phyloP scores from a whole-genome alignment of 257 asterid species.

The Capsicum chinense region DNA sequence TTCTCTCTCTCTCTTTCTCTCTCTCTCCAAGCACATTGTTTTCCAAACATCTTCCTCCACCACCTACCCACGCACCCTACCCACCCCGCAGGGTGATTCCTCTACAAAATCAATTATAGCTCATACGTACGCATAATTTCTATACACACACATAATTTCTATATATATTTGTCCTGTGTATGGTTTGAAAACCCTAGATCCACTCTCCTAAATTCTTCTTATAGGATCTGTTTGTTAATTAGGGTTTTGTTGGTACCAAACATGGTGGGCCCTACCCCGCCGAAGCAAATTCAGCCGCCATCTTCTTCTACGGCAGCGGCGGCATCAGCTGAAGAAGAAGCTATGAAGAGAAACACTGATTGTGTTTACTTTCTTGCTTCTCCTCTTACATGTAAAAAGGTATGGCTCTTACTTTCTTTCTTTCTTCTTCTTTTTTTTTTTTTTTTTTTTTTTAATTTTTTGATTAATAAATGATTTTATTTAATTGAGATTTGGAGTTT shows the following conservation, averaged over 20 bases:
- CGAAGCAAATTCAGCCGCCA: slow-evolving; percentile 18
- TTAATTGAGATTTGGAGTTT: not conserved
- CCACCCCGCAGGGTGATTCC: no score
- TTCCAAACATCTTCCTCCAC: no score
- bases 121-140: no score
- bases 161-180: no score
- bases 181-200: slow-evolving; percentile 17
- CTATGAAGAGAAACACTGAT: slow-evolving; percentile 62
- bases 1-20: no score
- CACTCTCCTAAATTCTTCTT: not conserved
- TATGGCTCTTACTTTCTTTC: no score
- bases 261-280: slow-evolving; percentile 40
- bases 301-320: slow-evolving; percentile 15
- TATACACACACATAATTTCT: no score
- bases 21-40: no score
- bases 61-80: no score
- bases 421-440: not conserved
- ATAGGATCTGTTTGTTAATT: slow-evolving; percentile 14
- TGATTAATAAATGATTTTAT: not conserved
- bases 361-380: slow-evolving; percentile 73
- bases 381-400: slow-evolving; percentile 75
- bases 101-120: no score
- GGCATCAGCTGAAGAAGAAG: slow-evolving; percentile 54
- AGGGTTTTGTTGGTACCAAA: not conserved
- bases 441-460: not conserved